Evolutionary conservation across 495 filamentous ascomycete genomes (phyloP), one percentile per base, ranked within the genome.

Genomic region (Talaromyces thailandensis): DNA sequence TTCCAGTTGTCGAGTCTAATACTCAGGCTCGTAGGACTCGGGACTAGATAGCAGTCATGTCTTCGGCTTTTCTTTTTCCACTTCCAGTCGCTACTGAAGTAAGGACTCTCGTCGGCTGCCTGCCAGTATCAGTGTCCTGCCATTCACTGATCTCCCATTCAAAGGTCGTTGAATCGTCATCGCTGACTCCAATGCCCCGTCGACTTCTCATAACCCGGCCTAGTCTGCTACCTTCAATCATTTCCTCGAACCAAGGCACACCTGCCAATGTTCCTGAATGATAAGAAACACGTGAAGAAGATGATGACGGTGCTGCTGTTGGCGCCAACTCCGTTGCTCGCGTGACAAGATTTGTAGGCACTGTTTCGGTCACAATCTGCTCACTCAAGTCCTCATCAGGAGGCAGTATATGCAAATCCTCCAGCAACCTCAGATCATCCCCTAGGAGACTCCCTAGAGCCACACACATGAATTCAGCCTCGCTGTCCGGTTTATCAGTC

Each of bases 141-240:
- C 84, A 92, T 71, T 96, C 92, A 48, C 85, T 81, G 63, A 96
- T 77, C 73, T 96, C 91, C 88, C 91, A 96, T 67, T 93, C 88
- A 40, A 94, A 80, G 28, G 75, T 82, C 14, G 81, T 81, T 14
- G 73, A 77, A 9, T 86, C 84, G 69, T 88, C 83, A 57, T 71
- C 76, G 60, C 79, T 84, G 32, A 73, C 68, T 24, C 76, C 74
- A 52, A 78, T 72, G 1, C 81, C 79, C 25, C 87, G 85, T 68
- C 80, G 82, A 65, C 78, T 74, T 62, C 82, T 74, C 70, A 85
- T 86, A 68, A 92, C 71, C 21, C 74, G 81, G 11, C 90, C 90
- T 35, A 95, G 72, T 48, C 75, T 76, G 67, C 88, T 92, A 31
- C 90, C 87, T 63, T 88, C 81, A 1, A 92, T 80, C 82, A 96